Percentiles rank a stretch among this genome's conserved stretches.
Conservation (phyloP, 257 asterid species). For the Thymus quinquecostatus region DNA sequence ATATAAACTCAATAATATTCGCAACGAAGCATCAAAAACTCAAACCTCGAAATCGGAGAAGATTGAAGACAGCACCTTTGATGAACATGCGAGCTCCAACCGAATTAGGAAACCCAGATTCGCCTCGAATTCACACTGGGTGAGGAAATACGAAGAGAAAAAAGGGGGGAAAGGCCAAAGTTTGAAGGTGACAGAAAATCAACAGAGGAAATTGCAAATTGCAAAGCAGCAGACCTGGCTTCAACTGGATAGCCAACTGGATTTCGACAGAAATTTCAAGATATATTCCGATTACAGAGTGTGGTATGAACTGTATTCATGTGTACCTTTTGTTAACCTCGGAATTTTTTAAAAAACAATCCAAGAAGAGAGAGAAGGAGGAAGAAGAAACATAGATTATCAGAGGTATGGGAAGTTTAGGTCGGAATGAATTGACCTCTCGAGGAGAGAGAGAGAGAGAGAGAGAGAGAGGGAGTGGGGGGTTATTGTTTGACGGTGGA, state of each 20-base stretch:
- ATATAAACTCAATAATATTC: slow-evolving; percentile 1
- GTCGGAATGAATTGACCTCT: slow-evolving; percentile 22
- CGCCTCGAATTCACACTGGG: slow-evolving; percentile 25
- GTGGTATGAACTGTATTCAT: slow-evolving; percentile 2
- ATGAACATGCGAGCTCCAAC: slow-evolving; percentile 39
- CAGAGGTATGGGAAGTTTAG: slow-evolving; percentile 7
- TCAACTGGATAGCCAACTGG: slow-evolving; percentile 34
- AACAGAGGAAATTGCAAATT: slow-evolving; percentile 27
- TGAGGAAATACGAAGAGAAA: slow-evolving; percentile 15
- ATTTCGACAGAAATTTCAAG: slow-evolving; percentile 24
- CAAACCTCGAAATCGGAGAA: slow-evolving; percentile 12
- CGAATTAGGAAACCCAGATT: slow-evolving; percentile 28
- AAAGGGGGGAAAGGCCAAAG: neutral
- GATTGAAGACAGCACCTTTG: slow-evolving; percentile 46
- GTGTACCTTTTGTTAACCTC: neutral
- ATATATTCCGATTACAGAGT: slow-evolving; percentile 19
- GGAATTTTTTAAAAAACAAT: neutral
- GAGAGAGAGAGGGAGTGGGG: slow-evolving; percentile 1
- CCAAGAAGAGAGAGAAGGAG: slow-evolving; percentile 4
- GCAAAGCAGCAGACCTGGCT: slow-evolving; percentile 32
- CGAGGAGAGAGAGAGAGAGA: slow-evolving; percentile 9
- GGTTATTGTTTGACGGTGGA: slow-evolving; percentile 14
- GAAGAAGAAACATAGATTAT: neutral
- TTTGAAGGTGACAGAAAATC: slow-evolving; percentile 38
- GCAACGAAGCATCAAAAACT: slow-evolving; percentile 22